Conservation (phyloP, 208 protist genomes). For the Willaertia magna region DNA sequence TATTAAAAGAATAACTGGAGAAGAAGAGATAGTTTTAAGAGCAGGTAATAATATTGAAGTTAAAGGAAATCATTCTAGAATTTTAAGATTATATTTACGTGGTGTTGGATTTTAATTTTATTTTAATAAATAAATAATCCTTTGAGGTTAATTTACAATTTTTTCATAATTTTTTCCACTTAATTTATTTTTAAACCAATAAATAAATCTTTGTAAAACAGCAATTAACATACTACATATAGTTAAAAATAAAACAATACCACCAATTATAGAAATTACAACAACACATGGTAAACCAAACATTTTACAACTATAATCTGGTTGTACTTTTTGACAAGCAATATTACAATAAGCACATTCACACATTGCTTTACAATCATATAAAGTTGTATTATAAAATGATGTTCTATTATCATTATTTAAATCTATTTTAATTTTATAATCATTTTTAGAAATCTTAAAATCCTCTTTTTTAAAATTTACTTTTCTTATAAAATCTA, state of each 20-base stretch:
- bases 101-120: constrained; percentile 5
- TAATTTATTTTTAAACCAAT: background rate
- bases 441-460: background rate
- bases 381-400: background rate
- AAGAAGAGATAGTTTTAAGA: background rate
- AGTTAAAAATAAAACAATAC: background rate
- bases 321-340: background rate
- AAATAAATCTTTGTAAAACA: background rate
- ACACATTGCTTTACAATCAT: background rate
- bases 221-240: background rate
- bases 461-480: background rate
- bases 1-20: background rate
- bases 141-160: too few species aligned
- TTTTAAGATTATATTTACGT: background rate
- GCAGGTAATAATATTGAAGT: background rate
- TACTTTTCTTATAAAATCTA: background rate
- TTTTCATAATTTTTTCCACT: too few species aligned
- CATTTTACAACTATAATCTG: background rate
- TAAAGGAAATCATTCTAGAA: background rate
- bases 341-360: background rate
- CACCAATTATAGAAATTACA: background rate
- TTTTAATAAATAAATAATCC: too few species aligned
- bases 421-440: background rate
- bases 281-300: background rate
- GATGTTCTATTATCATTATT: background rate